These are phyloP conservation scores for Mycosphaerella sp. DNA, from an alignment of 2,329 filamentous ascomycete genomes.

Conservation along the genomic window DNA sequence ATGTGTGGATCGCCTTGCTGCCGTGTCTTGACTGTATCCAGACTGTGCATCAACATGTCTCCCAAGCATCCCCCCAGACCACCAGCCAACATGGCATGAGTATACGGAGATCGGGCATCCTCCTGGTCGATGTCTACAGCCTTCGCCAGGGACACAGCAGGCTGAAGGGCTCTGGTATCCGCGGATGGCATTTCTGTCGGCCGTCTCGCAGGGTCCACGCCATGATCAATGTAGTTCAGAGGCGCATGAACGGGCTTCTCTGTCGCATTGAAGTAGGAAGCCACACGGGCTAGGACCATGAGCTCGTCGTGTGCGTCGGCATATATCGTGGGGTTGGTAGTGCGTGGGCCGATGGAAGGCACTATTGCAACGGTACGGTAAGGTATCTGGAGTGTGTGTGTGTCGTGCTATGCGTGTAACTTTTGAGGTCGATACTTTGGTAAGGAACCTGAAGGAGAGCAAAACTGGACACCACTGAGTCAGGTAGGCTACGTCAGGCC, in stretches of 20 bases:
- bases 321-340: neutral
- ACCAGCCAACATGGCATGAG: conserved; percentile 79
- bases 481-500: too few species aligned
- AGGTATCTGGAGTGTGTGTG: neutral
- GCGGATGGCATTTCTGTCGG: conserved; percentile 32
- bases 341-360: too few species aligned
- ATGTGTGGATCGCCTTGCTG: conserved; percentile 94
- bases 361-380: too few species aligned
- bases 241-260: conserved; percentile 19
- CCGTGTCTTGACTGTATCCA: conserved; percentile 96
- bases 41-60: conserved; percentile 97
- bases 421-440: too few species aligned
- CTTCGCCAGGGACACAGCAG: conserved; percentile 10
- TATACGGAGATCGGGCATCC: conserved; percentile 43
- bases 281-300: conserved; percentile 48
- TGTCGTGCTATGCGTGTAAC: neutral
- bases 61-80: conserved; percentile 88
- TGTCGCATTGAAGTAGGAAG: conserved; percentile 39
- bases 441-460: too few species aligned
- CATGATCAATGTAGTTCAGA: conserved; percentile 37
- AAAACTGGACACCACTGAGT: too few species aligned
- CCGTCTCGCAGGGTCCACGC: conserved; percentile 29
- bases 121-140: conserved; percentile 35
- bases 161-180: conserved; percentile 23
- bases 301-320: conserved; percentile 19